Conservation (phyloP, 1,284 basidiomycete genomes). For the Marasmius tenuissimus region DNA sequence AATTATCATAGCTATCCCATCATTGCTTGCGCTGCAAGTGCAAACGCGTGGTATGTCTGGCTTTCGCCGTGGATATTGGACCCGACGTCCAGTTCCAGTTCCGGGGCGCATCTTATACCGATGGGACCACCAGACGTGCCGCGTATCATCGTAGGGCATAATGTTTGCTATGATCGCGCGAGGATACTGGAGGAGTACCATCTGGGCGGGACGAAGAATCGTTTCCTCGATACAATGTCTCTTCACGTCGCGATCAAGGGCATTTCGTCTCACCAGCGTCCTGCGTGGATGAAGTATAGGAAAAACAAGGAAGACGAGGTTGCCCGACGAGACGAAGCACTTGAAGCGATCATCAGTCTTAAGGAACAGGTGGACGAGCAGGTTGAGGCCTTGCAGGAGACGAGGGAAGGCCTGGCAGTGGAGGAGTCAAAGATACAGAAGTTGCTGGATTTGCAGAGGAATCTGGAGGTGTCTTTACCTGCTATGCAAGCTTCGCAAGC, state of each 20-base stretch:
- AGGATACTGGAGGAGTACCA: conserved; percentile 86
- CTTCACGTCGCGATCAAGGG: conserved; percentile 94
- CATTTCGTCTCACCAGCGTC: conserved; percentile 93
- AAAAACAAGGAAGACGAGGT: conserved; percentile 59
- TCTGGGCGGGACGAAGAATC: conserved; percentile 66
- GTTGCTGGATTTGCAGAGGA: conserved; percentile 42
- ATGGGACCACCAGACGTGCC: conserved; percentile 55
- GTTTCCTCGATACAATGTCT: conserved; percentile 95
- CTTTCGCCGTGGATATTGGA: conserved; percentile 91
- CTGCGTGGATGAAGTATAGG: conserved; percentile 87
- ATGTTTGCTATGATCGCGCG: conserved; percentile 92
- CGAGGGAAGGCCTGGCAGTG: conserved; percentile 32
- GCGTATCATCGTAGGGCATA: conserved; percentile 88
- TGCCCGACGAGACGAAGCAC: conserved; percentile 57
- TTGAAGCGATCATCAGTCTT: conserved; percentile 52
- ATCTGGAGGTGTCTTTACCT: conserved; percentile 40
- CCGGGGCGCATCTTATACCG: conserved; percentile 82
- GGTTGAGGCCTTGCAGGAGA: conserved; percentile 20
- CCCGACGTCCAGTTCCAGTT: conserved; percentile 51
- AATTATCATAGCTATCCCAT: conserved; percentile 80
- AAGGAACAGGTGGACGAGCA: conserved; percentile 48
- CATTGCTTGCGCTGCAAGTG: conserved; percentile 88
- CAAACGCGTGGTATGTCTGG: conserved; percentile 94
- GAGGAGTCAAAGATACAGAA: conserved; percentile 36
- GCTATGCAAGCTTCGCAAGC: conserved; percentile 20